Percentiles rank a stretch among this genome's conserved stretches.
phyloP scores from a whole-genome alignment of 441 rosid genomes.

The Geranium incanum region DNA sequence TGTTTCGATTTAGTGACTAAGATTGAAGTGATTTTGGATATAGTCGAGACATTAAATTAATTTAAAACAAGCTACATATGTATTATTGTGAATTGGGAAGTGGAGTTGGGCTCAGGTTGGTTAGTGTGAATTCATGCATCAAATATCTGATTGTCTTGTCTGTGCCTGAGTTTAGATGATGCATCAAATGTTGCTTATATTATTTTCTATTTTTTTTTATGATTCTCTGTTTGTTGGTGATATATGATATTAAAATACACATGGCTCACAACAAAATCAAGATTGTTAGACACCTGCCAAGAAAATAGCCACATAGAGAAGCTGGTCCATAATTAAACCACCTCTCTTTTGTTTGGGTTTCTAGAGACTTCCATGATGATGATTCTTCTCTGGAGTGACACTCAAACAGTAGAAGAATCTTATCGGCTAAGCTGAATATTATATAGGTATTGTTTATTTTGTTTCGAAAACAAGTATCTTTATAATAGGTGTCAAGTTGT shows the following conservation, averaged over 20 bases:
- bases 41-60: too few species aligned
- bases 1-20: too few species aligned
- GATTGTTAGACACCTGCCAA: slow-evolving; percentile 4
- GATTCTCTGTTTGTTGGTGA: background rate
- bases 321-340: background rate
- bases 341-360: background rate
- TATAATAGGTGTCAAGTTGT: too few species aligned
- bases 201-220: background rate
- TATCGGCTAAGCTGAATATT: background rate
- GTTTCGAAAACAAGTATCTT: background rate
- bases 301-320: background rate
- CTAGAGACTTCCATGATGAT: slow-evolving; percentile 4
- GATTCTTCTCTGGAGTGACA: slow-evolving; percentile 1
- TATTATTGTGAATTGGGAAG: background rate
- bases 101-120: background rate
- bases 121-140: background rate
- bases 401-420: background rate
- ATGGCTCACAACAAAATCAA: slow-evolving; percentile 5
- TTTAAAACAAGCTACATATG: background rate
- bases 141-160: background rate
- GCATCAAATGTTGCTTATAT: background rate
- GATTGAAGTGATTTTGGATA: too few species aligned
- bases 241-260: background rate
- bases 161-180: background rate
- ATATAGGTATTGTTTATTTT: background rate